Percentiles rank a stretch among this genome's conserved stretches.
phyloP scores from a whole-genome alignment of 352 stramenopile species.

The Phytopythium oedochilum region DNA sequence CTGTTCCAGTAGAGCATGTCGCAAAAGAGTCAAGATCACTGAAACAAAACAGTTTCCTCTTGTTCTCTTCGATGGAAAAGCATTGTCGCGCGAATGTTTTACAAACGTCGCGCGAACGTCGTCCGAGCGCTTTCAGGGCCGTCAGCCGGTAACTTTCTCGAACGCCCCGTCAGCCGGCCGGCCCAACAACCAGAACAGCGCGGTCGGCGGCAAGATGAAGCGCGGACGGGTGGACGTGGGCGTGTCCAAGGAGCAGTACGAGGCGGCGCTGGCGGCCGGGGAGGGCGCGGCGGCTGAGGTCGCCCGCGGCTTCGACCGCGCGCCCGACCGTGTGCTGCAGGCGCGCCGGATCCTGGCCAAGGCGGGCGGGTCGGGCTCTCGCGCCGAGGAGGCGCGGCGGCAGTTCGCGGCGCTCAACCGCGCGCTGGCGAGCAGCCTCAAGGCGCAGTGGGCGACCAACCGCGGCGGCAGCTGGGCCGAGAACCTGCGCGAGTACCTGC shows the following conservation, averaged over 20 bases:
- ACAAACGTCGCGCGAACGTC: too few relatives aligned
- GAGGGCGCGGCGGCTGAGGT: slow-evolving; percentile 2
- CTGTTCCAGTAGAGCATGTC: neutral
- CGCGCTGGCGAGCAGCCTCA: slow-evolving; percentile 52
- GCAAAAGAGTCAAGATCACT: too few relatives aligned
- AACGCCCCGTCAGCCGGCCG: too few relatives aligned
- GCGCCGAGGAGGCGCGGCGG: slow-evolving; percentile 33
- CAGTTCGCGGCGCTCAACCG: slow-evolving; percentile 70
- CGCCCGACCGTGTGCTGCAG: slow-evolving; percentile 42
- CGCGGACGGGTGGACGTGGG: slow-evolving; percentile 58
- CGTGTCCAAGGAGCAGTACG: slow-evolving; percentile 75
- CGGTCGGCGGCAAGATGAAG: slow-evolving; percentile 52
- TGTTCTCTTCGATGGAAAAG: too few relatives aligned
- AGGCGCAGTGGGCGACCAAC: slow-evolving; percentile 66
- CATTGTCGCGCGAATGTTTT: too few relatives aligned
- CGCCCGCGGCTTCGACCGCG: slow-evolving; percentile 22
- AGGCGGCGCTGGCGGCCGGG: slow-evolving; percentile 19
- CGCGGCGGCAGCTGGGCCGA: slow-evolving; percentile 55
- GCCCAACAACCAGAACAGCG: too few relatives aligned
- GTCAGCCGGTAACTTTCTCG: too few relatives aligned
- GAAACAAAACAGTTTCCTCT: too few relatives aligned
- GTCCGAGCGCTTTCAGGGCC: too few relatives aligned
- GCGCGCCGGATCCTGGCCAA: slow-evolving; percentile 35
- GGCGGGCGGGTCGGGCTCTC: slow-evolving; percentile 14
- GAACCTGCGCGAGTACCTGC: slow-evolving; percentile 80